Base-by-base conservation (phyloP, 2,329 filamentous ascomycete genomes). In the Penicillium sp. region DNA sequence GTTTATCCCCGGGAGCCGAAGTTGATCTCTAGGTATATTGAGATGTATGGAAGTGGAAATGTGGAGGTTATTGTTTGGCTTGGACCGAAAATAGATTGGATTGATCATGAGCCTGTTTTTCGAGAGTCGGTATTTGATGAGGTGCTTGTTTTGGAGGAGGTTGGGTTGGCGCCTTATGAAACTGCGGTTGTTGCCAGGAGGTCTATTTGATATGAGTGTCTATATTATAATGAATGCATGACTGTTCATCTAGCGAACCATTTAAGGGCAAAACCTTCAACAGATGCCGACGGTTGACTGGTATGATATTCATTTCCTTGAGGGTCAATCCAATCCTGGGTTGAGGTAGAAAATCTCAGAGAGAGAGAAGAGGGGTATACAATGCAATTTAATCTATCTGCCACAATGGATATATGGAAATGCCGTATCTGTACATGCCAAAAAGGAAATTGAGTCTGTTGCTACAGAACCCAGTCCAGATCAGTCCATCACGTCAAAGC, bases 401-500 rank as follows among this genome's bases (percentile, higher is more conserved):
- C 58, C 60, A 55, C 58, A 52, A 28, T 38, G 57, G 53, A 16
- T 57, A 63, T 63, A 30, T 30, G 37, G 53, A 16, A 55, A 64
- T 63, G 63, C 51, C 46, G 46, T 63, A 60, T 63, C 60, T 66
- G 58, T 57, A 64, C 65, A 64, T 51, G 63, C 58, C 53, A 58
- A 42, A 58, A 49, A 52, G 58, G 54, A 55, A 58, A 30, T 57
- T 26, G 48, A 42, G 42, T 43, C 8, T 37, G 42, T 51, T 38
- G 13, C 16, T 45, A n/a, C 19, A 35, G 38, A 40, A 19, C 37
- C 43, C 30, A 51, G 35, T n/a, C 52, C 26, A 40, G 38, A 57
- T 66, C 60, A 73, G 88, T 75, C 85, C 74, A 93, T 92, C 67
- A 98, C 92, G 79, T 98, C 95, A 78, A 99, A 99, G 75, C 94